phyloP scores from a whole-genome alignment of 176 grass and related monocot species.

The Carex parvula region DNA sequence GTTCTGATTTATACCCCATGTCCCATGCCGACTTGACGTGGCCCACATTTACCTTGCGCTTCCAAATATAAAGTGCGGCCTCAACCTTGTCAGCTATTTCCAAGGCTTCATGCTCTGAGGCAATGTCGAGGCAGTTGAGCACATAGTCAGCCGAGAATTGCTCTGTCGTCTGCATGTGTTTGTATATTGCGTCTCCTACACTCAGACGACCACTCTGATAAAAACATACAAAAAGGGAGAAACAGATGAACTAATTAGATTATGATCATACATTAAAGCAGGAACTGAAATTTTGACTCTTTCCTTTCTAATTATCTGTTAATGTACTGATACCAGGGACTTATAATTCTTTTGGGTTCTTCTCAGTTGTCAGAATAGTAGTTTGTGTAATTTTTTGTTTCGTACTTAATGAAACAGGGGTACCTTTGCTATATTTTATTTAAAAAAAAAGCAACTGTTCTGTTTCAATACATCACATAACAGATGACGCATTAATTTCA shows the following conservation, averaged over 20 bases:
- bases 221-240: neutral
- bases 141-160: slow-evolving; percentile 81
- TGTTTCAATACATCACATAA: neutral
- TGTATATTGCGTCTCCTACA: slow-evolving; percentile 67
- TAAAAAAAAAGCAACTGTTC: neutral
- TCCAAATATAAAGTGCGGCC: slow-evolving; percentile 66
- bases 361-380: neutral
- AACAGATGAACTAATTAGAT: neutral
- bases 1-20: slow-evolving; percentile 38
- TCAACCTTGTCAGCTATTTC: slow-evolving; percentile 86
- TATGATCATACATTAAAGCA: neutral
- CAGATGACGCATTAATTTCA: neutral
- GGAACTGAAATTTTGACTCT: neutral
- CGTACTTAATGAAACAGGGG: neutral
- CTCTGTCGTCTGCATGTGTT: slow-evolving; percentile 64
- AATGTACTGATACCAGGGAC: neutral
- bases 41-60: slow-evolving; percentile 51
- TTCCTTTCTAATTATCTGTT: neutral
- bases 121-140: slow-evolving; percentile 62
- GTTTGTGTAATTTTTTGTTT: neutral
- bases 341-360: neutral
- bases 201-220: slow-evolving; percentile 62
- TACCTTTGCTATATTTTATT: neutral
- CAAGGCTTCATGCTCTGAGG: slow-evolving; percentile 73
- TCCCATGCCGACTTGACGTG: slow-evolving; percentile 70